Evolutionary conservation across 2,329 filamentous ascomycete species (phyloP), one percentile per base, ranked within the genome.

Genomic region (Fusarium fujikuroi): DNA sequence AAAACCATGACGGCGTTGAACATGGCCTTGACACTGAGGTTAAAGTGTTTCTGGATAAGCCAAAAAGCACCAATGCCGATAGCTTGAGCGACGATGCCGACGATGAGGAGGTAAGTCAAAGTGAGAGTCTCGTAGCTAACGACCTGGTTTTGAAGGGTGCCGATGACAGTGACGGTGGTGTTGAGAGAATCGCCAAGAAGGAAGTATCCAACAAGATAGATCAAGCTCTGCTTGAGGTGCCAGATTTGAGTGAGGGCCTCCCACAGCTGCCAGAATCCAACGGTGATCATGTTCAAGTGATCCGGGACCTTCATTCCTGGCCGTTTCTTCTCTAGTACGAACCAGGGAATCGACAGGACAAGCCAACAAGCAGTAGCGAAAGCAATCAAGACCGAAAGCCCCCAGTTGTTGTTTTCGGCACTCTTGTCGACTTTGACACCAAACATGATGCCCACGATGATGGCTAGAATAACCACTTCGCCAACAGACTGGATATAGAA

Each of bases 171-270:
- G 9, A 92, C 89, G 1, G 91, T 92, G 0, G 91, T 93, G 78
- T 92, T 92, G 40, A 92, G 83, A 2, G 88, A 90, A 79, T 93
- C 91, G n/a, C 90, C 91, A 1, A 93, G 86, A 4, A 93, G 83
- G 77, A 93, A 92, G 76, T 92, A 93, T 7, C 88, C 90, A 46
- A 90, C 85, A 1, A 93, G 85, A 78, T 92, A 93, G 23, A 92
- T 83, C 34, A 92, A 79, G 70, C 87, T 91, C 80, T 93, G 91
- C 77, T 89, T 90, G 49, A 93, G 80, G 42, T 88, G 86, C 87
- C 89, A 91, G 21, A 92, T 88, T 77, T 92, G 87, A 0, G 80
- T 83, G 4, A 88, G 63, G 0, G 91, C 91, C 70, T 88, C 84
- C 64, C 84, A 86, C 1, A 92, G 81, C 77, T 92, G 90, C 85